Conservation (phyloP, 768 basidiomycete genomes). For the Pulveroboletus frians region DNA sequence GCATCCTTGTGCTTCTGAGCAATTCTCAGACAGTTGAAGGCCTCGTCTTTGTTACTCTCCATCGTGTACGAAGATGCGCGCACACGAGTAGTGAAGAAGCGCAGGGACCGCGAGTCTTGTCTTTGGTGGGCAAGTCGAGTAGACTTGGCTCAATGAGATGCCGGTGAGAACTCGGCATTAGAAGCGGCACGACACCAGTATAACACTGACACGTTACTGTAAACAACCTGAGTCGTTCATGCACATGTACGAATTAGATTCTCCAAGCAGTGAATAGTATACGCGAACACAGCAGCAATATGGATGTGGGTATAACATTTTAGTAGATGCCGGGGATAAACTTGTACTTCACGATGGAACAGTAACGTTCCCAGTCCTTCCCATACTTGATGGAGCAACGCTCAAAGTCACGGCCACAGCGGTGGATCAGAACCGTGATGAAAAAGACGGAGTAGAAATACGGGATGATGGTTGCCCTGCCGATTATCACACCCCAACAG, state of each 20-base stretch:
- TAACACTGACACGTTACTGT: constrained; percentile 6
- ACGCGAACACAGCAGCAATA: constrained; percentile 6
- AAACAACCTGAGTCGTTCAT: background rate
- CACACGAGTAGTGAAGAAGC: constrained; percentile 9
- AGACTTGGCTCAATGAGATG: constrained; percentile 5
- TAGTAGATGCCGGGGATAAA: constrained; percentile 88
- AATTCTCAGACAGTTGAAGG: constrained; percentile 72
- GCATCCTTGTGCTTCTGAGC: constrained; percentile 69
- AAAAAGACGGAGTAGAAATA: constrained; percentile 98
- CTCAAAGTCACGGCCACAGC: constrained; percentile 92
- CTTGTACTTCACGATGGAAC: constrained; percentile 80
- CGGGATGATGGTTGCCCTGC: constrained; percentile 75
- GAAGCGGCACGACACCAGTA: constrained; percentile 1
- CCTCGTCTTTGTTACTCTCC: constrained; percentile 92
- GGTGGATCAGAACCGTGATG: constrained; percentile 85
- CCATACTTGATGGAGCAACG: constrained; percentile 90
- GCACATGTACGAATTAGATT: background rate
- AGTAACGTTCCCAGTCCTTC: constrained; percentile 92
- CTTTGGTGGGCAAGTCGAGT: background rate
- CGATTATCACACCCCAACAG: constrained; percentile 78
- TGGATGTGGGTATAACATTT: constrained; percentile 11
- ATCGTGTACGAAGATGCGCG: constrained; percentile 32
- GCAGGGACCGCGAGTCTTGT: constrained; percentile 5
- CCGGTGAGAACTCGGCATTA: constrained; percentile 23
- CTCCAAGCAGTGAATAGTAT: background rate